Percentiles rank a stretch among this genome's conserved stretches.
Evolutionary conservation across 257 asterid genomes (phyloP).

Genomic region (Forsythia suspensa): DNA sequence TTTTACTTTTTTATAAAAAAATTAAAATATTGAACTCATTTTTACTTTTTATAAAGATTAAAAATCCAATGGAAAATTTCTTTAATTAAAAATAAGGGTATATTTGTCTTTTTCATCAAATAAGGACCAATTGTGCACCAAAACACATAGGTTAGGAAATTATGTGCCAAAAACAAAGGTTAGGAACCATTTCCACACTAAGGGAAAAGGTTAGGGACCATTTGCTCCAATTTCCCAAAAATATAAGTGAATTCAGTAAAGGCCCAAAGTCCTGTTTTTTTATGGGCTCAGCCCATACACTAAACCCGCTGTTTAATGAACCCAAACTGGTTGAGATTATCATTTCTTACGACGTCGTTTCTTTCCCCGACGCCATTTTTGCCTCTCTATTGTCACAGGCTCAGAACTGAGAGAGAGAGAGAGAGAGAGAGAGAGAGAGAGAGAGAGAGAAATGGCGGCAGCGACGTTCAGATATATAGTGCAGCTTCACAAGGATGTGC

Average conservation of each 20-base stretch:
- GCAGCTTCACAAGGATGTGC: constrained; percentile 89
- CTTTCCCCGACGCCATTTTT: neutral
- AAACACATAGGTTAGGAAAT: no score
- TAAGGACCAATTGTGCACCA: no score
- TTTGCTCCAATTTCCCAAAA: no score
- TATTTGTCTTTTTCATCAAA: no score
- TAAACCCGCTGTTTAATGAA: neutral
- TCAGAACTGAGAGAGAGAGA: neutral
- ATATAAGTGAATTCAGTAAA: neutral
- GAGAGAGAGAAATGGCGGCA: constrained; percentile 50
- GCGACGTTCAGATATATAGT: constrained; percentile 68
- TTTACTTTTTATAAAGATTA: no score
- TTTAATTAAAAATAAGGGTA: no score
- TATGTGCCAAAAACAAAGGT: no score
- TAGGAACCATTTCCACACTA: no score
- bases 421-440: constrained; percentile 3
- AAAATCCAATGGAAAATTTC: no score
- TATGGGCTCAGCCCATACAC: neutral
- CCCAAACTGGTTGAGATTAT: neutral
- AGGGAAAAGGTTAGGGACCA: no score
- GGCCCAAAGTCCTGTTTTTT: neutral
- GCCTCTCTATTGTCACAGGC: neutral
- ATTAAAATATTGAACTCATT: no score
- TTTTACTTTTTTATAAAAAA: no score
- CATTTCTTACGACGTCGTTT: neutral